These are phyloP conservation scores for Melastoma malabathricum DNA, from an alignment of 345 rosid species.

Conservation along the genomic window DNA sequence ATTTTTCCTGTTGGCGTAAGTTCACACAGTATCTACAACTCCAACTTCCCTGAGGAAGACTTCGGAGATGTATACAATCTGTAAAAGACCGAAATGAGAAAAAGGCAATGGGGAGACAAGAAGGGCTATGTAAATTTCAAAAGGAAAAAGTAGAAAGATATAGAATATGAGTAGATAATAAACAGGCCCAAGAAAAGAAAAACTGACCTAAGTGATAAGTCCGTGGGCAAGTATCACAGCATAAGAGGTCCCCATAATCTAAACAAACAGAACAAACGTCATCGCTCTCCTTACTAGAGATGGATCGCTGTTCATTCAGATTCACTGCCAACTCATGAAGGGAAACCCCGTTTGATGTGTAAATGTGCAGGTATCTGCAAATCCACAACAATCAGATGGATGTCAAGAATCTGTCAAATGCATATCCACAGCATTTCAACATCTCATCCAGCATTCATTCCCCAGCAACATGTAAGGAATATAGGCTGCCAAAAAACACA, in stretches of 20 bases:
- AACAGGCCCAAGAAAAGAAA: not conserved
- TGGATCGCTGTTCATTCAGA: conserved; percentile 38
- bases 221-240: conserved; percentile 96
- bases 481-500: not conserved
- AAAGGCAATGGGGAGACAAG: not conserved
- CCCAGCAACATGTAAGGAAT: not conserved
- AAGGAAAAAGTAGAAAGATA: too few species aligned
- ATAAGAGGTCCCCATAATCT: conserved; percentile 80
- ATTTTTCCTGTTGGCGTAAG: conserved; percentile 47
- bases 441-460: too few species aligned
- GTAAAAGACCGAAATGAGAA: conserved; percentile 10
- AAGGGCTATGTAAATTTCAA: not conserved
- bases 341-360: conserved; percentile 95
- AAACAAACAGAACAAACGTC: conserved; percentile 72
- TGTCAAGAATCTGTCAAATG: too few species aligned
- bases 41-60: conserved; percentile 61
- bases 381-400: conserved; percentile 3
- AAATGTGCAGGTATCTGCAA: conserved; percentile 75
- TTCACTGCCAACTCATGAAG: conserved; percentile 78
- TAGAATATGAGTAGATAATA: too few species aligned
- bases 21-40: conserved; percentile 64
- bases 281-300: conserved; percentile 57
- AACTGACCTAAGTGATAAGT: conserved; percentile 70
- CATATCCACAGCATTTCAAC: too few species aligned
- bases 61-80: conserved; percentile 48